Conservation (phyloP, 306 rosid species). For the Cicer bijugum region DNA sequence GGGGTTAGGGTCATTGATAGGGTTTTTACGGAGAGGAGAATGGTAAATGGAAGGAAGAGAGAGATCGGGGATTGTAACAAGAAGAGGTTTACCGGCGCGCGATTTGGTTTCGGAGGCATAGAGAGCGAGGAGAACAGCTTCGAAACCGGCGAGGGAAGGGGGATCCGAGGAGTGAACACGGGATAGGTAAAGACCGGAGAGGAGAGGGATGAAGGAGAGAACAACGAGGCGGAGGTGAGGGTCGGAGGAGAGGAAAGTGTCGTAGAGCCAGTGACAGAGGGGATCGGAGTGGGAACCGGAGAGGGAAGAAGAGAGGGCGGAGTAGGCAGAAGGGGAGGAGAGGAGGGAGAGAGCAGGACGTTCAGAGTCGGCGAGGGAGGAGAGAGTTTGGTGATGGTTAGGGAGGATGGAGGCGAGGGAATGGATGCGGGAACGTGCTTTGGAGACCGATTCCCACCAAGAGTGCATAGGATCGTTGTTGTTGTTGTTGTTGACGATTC, state of each 20-base stretch:
- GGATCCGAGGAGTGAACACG: slow-evolving; percentile 73
- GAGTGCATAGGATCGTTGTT: slow-evolving; percentile 83
- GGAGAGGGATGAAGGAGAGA: slow-evolving; percentile 85
- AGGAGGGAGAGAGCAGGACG: slow-evolving; percentile 96
- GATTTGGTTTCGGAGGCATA: slow-evolving; percentile 83
- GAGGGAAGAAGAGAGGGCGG: slow-evolving; percentile 60
- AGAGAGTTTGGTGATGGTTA: slow-evolving; percentile 47
- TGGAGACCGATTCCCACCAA: slow-evolving; percentile 96
- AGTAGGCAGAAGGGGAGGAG: slow-evolving; percentile 71
- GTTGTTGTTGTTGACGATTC: not conserved
- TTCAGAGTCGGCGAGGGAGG: slow-evolving; percentile 89
- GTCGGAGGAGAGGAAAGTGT: slow-evolving; percentile 84
- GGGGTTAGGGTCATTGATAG: slow-evolving; percentile 3
- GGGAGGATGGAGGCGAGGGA: slow-evolving; percentile 70
- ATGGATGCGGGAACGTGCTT: slow-evolving; percentile 89
- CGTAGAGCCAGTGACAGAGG: slow-evolving; percentile 97
- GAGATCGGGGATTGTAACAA: slow-evolving; percentile 85
- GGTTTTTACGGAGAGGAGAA: slow-evolving; percentile 54
- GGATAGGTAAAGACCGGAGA: slow-evolving; percentile 79
- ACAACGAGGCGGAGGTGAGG: slow-evolving; percentile 89
- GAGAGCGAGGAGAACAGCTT: slow-evolving; percentile 85
- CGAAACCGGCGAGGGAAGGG: slow-evolving; percentile 87
- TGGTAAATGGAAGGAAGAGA: slow-evolving; percentile 88
- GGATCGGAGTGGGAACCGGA: slow-evolving; percentile 88
- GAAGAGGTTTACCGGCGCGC: slow-evolving; percentile 77